Evolutionary conservation across 1,284 basidiomycete species (phyloP), one percentile per base, ranked within the genome.

Genomic region (Coniophora puteana): DNA sequence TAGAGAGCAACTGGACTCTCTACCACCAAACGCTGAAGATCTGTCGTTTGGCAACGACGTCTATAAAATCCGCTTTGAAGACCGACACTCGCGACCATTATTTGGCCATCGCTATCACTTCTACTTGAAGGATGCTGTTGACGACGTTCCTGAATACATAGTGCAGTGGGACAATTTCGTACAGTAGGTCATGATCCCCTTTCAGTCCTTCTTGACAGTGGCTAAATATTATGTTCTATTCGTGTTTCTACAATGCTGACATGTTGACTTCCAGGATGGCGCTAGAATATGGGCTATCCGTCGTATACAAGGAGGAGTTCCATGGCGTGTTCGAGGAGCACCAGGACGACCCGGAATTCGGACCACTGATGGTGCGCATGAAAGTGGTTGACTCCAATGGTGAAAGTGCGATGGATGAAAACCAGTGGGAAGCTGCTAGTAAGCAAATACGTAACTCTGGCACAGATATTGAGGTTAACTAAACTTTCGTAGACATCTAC

Each of bases 391-490:
- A 95, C 55, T 61, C 71, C 16, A 71, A 85, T 32, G 93, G 93
- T 3, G 86, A 87, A 63, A 92, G 88, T 51, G 71, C 89, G 40
- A 94, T 97, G 89, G 81, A 92, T 50, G 83, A 86, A 51, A 85
- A 91, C 52, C 93, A 97, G 63, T 95, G 93, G 90, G 92, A 95
- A 55, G 93, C 93, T 48, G 90, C 92, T 13, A 95, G 93, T 96
- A 63, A 66, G 93, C 80, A 2, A 18, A 14, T 20, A 18, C 20
- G 29, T 47, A 41, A 30, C 17, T 27, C 40, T 41, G 26, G 28
- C 38, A 22, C 12, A 16, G 3, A 23, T 38, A 35, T 33, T 37
- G 31, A 43, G 45, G 36, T 27, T 42, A 18, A 3, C 44, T 24
- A 23, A 14, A 13, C 17, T 39, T 17, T 6, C 12, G 10, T 53